Base-by-base conservation (phyloP, 257 asterid genomes). In the Prunella vulgaris region DNA sequence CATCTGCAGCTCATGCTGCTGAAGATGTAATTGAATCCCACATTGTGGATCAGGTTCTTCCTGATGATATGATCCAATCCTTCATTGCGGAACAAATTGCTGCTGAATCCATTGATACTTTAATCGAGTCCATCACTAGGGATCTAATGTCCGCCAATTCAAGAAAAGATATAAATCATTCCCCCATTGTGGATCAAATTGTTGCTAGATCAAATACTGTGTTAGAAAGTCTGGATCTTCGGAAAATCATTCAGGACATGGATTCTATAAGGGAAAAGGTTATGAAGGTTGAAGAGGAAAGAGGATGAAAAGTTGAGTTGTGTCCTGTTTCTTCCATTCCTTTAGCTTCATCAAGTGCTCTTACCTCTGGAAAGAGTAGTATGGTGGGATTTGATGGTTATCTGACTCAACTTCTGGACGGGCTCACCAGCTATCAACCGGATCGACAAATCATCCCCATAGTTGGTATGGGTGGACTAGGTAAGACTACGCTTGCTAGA, bases 401-500 rank as follows among this genome's bases (percentile, higher is more conserved):
- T n/a, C 28, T 28, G 15, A 10, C 18, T 27, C 60, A 49, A 5
- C n/a, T 66, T 5, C 15, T 27, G 46, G 24, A 4, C 1, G 1
- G n/a, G 44, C 46, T 66, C 37, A 17, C 22, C 7, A 63, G 32
- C 18, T n/a, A 30, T 4, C 13, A 20, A 5, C 10, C 32, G 5
- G 18, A 30, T 49, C 71, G 9, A 12, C 7, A 20, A 14, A 13
- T 48, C 6, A 35, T 68, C 21, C 14, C 53, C 3, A 12, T 68
- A 3, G 37, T 33, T 20, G 72, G 72, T 1, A 52, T 52, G 72
- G 72, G 72, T 1, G 64, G 72, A 2, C 5, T 32, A 2, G 72
- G 72, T 68, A 68, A 68, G 53, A 68, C 72, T 32, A 68, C 63
- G 0, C 72, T 68, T 0, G 72, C 64, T 21, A 66, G 20, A 27